These are phyloP conservation scores for Colletotrichum somersetense DNA, from an alignment of 2,329 filamentous ascomycete genomes.

Conservation along the genomic window DNA sequence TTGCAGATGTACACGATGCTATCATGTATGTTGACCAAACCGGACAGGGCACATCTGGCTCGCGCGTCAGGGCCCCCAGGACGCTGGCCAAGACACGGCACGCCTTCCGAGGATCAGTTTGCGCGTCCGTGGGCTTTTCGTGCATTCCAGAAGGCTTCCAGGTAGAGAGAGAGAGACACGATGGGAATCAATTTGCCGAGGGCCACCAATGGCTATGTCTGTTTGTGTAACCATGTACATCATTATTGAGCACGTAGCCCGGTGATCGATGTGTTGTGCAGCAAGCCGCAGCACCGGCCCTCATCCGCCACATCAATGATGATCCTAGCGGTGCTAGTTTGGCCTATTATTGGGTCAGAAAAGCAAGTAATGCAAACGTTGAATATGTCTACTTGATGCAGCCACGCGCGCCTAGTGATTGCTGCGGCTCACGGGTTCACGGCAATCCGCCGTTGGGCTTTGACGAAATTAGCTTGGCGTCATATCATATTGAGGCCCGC, in stretches of 20 bases:
- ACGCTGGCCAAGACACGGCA: not conserved
- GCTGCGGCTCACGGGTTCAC: not conserved
- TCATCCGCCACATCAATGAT: not conserved
- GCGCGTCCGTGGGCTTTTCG: no score
- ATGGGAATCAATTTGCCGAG: constrained; percentile 7
- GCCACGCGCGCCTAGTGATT: not conserved
- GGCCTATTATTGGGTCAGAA: not conserved
- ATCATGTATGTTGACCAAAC: no score
- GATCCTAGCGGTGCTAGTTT: no score
- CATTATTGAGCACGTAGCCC: not conserved
- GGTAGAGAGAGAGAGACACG: not conserved
- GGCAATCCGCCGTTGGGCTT: not conserved
- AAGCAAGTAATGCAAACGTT: not conserved
- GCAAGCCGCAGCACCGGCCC: not conserved
- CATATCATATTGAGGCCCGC: not conserved
- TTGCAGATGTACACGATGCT: not conserved
- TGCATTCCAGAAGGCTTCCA: constrained; percentile 5
- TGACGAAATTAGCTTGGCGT: constrained; percentile 10
- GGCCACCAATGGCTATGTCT: not conserved
- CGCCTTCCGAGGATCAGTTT: not conserved
- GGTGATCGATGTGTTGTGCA: not conserved
- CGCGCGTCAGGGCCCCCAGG: not conserved
- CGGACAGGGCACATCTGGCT: not conserved
- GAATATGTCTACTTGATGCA: not conserved
- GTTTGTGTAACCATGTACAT: not conserved